Conservation (phyloP, 129 eudicot species). For the Flaveria sonorensis region DNA sequence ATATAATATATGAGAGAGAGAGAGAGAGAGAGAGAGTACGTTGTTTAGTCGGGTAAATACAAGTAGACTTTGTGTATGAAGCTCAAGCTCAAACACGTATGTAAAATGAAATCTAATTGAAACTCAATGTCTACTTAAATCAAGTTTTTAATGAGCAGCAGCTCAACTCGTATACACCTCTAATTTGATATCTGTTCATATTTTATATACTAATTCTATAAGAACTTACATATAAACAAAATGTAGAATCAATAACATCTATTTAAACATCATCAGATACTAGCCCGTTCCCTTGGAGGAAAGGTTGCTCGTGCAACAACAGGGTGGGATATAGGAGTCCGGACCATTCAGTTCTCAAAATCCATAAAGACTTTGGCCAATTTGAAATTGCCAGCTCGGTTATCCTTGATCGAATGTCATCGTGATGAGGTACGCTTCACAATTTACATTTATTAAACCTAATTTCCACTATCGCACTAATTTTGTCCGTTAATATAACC, state of each 20-base stretch:
- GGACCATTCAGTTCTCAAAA: slow-evolving; percentile 50
- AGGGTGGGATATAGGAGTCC: slow-evolving; percentile 92
- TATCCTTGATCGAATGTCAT: slow-evolving; percentile 77
- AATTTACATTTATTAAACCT: not conserved
- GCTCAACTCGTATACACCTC: not conserved
- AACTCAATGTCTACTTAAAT: not conserved
- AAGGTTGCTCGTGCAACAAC: slow-evolving; percentile 53
- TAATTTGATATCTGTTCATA: not conserved
- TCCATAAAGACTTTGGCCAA: slow-evolving; percentile 51
- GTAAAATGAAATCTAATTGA: not conserved
- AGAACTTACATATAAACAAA: not conserved
- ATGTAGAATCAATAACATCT: not conserved
- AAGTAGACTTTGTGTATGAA: too few relatives aligned
- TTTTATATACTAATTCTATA: not conserved
- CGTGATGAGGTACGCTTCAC: slow-evolving; percentile 67
- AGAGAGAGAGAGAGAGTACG: too few relatives aligned
- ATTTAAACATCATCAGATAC: slow-evolving; percentile 41
- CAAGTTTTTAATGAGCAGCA: not conserved
- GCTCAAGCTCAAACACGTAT: too few relatives aligned
- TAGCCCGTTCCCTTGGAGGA: slow-evolving; percentile 85
- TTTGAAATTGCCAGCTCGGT: slow-evolving; percentile 53
- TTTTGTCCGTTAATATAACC: not conserved
- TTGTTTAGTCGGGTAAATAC: too few relatives aligned
- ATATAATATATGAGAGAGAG: too few relatives aligned
- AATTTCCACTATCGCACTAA: not conserved